Base-by-base conservation (phyloP, 352 stramenopile genomes). In the Phytopythium litorale region DNA sequence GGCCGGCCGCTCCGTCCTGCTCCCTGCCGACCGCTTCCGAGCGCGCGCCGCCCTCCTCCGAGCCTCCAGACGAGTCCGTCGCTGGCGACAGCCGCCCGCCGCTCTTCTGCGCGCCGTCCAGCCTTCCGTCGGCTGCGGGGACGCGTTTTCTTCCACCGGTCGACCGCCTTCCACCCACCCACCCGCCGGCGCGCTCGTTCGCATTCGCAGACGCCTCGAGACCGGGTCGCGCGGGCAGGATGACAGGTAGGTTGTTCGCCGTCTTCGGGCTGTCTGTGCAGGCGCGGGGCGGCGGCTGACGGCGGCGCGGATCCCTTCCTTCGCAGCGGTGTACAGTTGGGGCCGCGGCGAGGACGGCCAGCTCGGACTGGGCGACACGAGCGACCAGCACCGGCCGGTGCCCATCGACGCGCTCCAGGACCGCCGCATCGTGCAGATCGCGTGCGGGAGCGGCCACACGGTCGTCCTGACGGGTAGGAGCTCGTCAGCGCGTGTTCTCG, bases 291-390 rank as follows among this genome's bases (percentile, higher is more conserved):
- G 7, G 13, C 32, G 25, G 46, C 46, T 53, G 25, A 53, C 21
- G 1, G n/a, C 11, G 35, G 4, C 5, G 40, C 21, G 40, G 5
- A 5, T 7, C 0, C 40, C 40, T 46, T n/a, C 19, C 15, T 46
- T 23, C 8, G 7, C 35, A 49, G 76, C 71, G 73, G 88, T 96
- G 37, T 96, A 96, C 67, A 96, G 86, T 67, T 96, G 88, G 88
- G 88, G 88, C 15, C 86, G 88, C 21, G 88, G 88, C 33, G 88
- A 96, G 71, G 88, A 96, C 70, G 88, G 88, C 0, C 88, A 96
- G 65, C 70, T 96, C 13, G 88, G 88, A 5, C 75, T 94, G 8
- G 87, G 87, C 30, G 86, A 96, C 68, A 94, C 87, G 43, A 94
- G 81, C 65, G 88, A 97, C 70, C 88, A 97, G 72, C 80, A 94